These are phyloP conservation scores for Sporobolus alterniflorus DNA, from an alignment of 202 grass and related monocot genomes.

Conservation along the genomic window DNA sequence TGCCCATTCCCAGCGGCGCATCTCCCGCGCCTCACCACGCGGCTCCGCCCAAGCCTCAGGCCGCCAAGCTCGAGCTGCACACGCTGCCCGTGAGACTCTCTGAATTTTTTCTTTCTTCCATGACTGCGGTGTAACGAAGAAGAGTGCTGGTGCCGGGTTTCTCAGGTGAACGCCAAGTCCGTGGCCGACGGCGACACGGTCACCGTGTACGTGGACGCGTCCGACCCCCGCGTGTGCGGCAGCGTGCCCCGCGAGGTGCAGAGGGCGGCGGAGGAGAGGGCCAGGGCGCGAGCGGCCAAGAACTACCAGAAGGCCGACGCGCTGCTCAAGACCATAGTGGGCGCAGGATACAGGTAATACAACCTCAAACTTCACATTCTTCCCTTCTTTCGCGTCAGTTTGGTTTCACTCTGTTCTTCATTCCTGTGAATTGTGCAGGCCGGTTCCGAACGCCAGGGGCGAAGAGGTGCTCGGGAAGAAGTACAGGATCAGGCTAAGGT, in stretches of 20 bases:
- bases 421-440: constrained; percentile 36
- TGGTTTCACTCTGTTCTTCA: too few relatives aligned
- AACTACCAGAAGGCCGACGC: constrained; percentile 79
- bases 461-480: constrained; percentile 79
- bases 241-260: constrained; percentile 72
- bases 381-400: background rate
- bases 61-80: constrained; percentile 83
- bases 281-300: constrained; percentile 55
- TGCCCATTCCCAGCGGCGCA: constrained; percentile 52
- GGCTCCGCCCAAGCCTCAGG: constrained; percentile 51
- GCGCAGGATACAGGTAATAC: constrained; percentile 83
- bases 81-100: constrained; percentile 74
- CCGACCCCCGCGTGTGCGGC: constrained; percentile 55
- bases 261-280: constrained; percentile 66
- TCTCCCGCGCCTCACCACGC: constrained; percentile 21
- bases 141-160: background rate
- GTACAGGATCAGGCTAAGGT: constrained; percentile 96
- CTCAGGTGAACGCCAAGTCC: constrained; percentile 77
- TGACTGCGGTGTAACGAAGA: background rate
- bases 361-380: background rate
- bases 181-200: constrained; percentile 89
- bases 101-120: background rate
- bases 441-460: constrained; percentile 60
- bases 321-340: constrained; percentile 71
- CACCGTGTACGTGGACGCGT: constrained; percentile 81